Percentiles rank a stretch among this genome's conserved stretches.
Conservation (phyloP, 1,284 basidiomycete species). For the Meira nashicola region DNA sequence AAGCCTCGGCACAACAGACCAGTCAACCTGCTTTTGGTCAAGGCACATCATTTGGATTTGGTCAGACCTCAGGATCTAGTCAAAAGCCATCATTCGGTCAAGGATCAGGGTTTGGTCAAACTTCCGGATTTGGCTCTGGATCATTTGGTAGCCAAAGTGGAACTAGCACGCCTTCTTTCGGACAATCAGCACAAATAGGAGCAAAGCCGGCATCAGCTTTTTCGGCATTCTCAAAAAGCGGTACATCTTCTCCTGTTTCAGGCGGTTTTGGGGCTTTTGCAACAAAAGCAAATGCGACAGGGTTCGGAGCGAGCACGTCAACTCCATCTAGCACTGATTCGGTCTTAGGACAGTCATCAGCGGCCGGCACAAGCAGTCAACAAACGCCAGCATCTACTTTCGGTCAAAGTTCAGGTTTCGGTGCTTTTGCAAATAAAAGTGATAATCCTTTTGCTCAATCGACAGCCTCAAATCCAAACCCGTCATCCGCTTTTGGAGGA, state of each 20-base stretch:
- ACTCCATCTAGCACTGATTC: background rate
- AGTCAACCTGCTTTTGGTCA: too few species aligned
- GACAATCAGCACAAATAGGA: conserved; percentile 4
- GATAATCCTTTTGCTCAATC: too few species aligned
- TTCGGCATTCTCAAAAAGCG: conserved; percentile 7
- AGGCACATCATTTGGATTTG: background rate
- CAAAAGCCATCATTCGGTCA: conserved; percentile 13
- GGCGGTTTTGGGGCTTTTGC: background rate
- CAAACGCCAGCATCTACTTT: conserved; percentile 10
- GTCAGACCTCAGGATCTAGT: too few species aligned
- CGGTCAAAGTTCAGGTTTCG: background rate
- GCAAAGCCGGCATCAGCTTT: background rate
- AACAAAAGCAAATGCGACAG: background rate
- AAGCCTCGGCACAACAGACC: too few species aligned
- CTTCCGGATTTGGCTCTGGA: conserved; percentile 10
- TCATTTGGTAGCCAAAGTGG: too few species aligned
- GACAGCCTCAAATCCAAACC: background rate
- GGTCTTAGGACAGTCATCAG: conserved; percentile 12
- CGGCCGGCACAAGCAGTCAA: conserved; percentile 12
- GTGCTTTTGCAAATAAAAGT: too few species aligned
- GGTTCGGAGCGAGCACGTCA: background rate
- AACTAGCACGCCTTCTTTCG: background rate
- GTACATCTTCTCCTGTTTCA: conserved; percentile 6
- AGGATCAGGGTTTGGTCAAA: conserved; percentile 5
- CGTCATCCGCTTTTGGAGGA: conserved; percentile 8